These are phyloP conservation scores for Biancaea sappan DNA, from an alignment of 306 rosid species.

Conservation along the genomic window DNA sequence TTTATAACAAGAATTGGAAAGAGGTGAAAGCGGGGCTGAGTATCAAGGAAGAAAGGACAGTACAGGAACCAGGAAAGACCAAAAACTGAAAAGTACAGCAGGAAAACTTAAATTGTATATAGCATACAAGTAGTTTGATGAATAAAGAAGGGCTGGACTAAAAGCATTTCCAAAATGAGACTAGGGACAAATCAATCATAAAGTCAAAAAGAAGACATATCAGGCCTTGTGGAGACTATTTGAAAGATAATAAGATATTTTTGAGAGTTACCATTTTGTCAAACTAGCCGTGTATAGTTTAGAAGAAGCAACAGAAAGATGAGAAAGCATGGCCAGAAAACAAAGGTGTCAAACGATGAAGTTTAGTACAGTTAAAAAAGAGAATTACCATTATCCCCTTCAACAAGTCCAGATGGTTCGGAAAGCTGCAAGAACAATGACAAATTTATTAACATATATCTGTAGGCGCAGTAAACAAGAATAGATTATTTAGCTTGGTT, in stretches of 20 bases:
- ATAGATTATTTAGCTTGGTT: constrained; percentile 20
- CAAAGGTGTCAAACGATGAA: not conserved
- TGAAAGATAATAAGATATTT: not conserved
- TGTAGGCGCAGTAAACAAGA: constrained; percentile 12
- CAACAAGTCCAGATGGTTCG: constrained; percentile 87
- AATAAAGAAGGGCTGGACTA: not conserved
- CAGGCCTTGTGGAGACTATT: not conserved
- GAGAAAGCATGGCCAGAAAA: not conserved
- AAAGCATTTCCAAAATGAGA: not conserved
- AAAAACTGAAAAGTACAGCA: not conserved
- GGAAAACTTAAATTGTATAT: not conserved
- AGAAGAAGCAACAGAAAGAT: not conserved
- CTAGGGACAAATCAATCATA: not conserved
- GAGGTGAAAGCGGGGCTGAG: not conserved
- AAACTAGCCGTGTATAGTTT: not conserved
- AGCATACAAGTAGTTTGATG: not conserved
- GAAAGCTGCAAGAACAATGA: constrained; percentile 77
- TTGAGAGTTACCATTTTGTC: not conserved
- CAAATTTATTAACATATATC: constrained; percentile 27
- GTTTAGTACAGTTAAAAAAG: not conserved
- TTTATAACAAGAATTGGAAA: not conserved
- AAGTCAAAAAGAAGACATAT: not conserved
- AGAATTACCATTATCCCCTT: constrained; percentile 61
- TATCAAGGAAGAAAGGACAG: not conserved
- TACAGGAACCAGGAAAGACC: not conserved